These are phyloP conservation scores for Sungouiella blattae DNA, from an alignment of 805 yeast genomes.

Conservation along the genomic window DNA sequence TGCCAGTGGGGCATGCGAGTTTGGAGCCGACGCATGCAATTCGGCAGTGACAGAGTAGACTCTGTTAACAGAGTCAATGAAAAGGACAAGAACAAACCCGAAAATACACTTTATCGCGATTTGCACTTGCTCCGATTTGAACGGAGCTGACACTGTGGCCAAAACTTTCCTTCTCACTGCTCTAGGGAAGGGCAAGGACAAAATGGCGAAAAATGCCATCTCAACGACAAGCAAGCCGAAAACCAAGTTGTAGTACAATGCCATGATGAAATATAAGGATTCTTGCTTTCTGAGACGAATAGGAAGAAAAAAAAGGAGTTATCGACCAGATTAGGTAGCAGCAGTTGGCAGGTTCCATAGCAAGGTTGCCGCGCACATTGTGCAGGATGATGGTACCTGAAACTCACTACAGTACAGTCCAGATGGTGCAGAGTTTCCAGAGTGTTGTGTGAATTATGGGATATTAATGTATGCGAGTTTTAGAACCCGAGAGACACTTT, in stretches of 20 bases:
- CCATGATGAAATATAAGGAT: constrained; percentile 33
- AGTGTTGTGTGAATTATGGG: neutral
- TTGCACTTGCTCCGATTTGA: constrained; percentile 66
- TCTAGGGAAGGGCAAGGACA: constrained; percentile 86
- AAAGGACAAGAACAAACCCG: constrained; percentile 78
- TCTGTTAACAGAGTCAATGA: constrained; percentile 84
- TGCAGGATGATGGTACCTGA: neutral
- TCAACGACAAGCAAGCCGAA: constrained; percentile 77
- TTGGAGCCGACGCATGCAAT: constrained; percentile 35
- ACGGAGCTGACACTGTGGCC: constrained; percentile 60
- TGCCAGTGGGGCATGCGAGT: constrained; percentile 11
- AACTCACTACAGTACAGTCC: too few relatives aligned
- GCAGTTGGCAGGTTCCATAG: neutral
- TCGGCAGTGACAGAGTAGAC: constrained; percentile 68
- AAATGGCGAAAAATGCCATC: constrained; percentile 70
- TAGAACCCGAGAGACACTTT: constrained; percentile 45
- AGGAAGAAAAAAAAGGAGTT: too few relatives aligned
- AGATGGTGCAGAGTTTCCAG: too few relatives aligned
- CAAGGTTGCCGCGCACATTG: neutral
- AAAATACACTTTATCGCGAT: constrained; percentile 77
- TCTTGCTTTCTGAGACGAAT: too few relatives aligned
- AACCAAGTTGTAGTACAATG: constrained; percentile 48
- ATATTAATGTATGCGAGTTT: too few relatives aligned
- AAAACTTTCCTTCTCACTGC: constrained; percentile 66
- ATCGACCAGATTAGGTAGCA: too few relatives aligned